phyloP scores from a whole-genome alignment of 192 early-diverging fungal species.

The Gryganskiella cystojenkinii region DNA sequence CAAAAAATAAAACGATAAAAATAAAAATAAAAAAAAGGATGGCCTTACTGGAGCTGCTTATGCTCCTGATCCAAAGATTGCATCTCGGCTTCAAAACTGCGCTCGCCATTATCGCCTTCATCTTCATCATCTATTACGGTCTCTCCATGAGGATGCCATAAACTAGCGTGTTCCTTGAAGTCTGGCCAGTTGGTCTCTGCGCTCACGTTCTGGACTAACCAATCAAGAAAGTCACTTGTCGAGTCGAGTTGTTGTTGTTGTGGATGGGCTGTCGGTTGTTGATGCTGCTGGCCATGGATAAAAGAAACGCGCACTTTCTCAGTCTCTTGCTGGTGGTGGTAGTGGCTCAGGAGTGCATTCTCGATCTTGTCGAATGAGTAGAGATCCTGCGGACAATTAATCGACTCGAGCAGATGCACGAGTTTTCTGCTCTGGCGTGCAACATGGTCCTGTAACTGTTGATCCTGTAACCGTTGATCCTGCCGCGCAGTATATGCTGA shows the following conservation, averaged over 20 bases:
- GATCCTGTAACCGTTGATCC: too few relatives aligned
- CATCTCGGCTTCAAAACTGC: neutral
- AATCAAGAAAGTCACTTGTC: slow-evolving; percentile 22
- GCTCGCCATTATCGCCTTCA: neutral
- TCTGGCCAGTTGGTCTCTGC: slow-evolving; percentile 43
- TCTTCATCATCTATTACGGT: too few relatives aligned
- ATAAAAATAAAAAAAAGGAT: neutral
- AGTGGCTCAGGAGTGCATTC: slow-evolving; percentile 2
- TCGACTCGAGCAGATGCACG: slow-evolving; percentile 13
- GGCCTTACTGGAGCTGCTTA: slow-evolving; percentile 31
- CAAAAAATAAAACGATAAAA: neutral
- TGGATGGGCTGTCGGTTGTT: neutral
- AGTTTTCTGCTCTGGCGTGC: slow-evolving; percentile 3
- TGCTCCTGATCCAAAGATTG: slow-evolving; percentile 22
- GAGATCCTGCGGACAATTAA: slow-evolving; percentile 28
- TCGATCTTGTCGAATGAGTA: slow-evolving; percentile 3
- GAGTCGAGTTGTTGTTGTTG: neutral
- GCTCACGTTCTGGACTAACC: slow-evolving; percentile 33
- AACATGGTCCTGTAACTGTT: slow-evolving; percentile 1
- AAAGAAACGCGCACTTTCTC: neutral
- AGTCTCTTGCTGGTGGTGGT: slow-evolving; percentile 7
- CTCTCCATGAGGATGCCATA: too few relatives aligned
- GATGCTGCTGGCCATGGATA: too few relatives aligned
- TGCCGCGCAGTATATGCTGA: too few relatives aligned
- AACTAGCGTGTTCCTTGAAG: neutral